A percentile compares a stretch with the other conserved stretches of the same genome.
Conservation (phyloP, 2,329 filamentous ascomycete species). For the Colletotrichum camelliae region DNA sequence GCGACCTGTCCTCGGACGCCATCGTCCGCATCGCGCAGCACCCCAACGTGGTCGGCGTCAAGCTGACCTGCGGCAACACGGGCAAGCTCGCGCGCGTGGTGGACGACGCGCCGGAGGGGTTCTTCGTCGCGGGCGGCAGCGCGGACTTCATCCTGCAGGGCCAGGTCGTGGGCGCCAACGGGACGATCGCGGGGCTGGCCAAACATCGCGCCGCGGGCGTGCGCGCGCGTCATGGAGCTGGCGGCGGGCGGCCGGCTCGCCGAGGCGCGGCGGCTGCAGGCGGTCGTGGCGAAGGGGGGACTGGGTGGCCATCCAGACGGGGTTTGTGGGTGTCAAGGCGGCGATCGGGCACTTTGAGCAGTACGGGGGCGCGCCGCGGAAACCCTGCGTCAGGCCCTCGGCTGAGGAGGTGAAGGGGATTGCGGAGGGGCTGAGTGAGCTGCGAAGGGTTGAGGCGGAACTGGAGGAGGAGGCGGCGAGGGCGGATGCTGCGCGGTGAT, state of each 20-base stretch:
- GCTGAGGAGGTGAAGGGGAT: constrained; percentile 38
- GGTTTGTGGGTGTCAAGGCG: constrained; percentile 54
- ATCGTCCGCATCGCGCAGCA: constrained; percentile 57
- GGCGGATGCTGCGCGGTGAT: background rate
- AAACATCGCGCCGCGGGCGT: constrained; percentile 75
- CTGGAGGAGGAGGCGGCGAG: constrained; percentile 27
- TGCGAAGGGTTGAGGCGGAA: constrained; percentile 35
- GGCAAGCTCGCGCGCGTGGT: constrained; percentile 68
- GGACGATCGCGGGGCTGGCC: constrained; percentile 73
- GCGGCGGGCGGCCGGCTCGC: constrained; percentile 61
- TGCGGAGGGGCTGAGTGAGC: constrained; percentile 40
- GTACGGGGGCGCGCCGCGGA: constrained; percentile 43
- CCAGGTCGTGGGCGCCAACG: constrained; percentile 71
- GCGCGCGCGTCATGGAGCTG: constrained; percentile 64
- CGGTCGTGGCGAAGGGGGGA: constrained; percentile 47
- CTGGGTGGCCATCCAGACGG: constrained; percentile 53
- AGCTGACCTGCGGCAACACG: constrained; percentile 69
- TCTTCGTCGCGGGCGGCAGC: constrained; percentile 75
- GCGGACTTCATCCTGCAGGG: constrained; percentile 78
- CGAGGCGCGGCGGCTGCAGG: constrained; percentile 60
- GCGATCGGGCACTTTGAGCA: constrained; percentile 45
- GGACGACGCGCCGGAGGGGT: constrained; percentile 40
- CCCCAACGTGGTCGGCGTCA: constrained; percentile 67
- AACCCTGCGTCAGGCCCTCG: constrained; percentile 41
- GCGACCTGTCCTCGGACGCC: constrained; percentile 63